Evolutionary conservation across 164 flowering plant species (phyloP).

Genomic region (Magnolia sinica): DNA sequence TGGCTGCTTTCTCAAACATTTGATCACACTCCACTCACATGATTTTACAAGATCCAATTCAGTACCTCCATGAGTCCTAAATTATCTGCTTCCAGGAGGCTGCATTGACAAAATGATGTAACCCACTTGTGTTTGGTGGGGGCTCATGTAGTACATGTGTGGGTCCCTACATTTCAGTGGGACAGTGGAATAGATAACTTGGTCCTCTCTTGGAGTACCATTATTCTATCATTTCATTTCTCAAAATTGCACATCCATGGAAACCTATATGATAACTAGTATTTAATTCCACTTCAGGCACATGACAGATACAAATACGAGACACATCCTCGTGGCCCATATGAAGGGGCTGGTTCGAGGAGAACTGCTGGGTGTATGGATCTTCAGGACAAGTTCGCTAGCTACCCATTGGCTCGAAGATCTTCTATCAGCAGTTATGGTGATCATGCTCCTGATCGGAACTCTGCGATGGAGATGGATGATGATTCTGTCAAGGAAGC

Average conservation of each 20-base stretch:
- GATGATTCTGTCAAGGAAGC: slow-evolving; percentile 3
- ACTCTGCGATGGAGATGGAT: slow-evolving; percentile 5
- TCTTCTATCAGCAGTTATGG: background rate
- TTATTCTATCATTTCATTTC: background rate
- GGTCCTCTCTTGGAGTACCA: background rate
- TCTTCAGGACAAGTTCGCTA: background rate
- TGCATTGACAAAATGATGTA: too few species aligned
- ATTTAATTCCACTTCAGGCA: slow-evolving; percentile 5
- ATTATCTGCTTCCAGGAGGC: too few species aligned
- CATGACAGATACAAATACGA: background rate
- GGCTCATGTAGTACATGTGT: background rate
- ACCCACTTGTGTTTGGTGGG: too few species aligned
- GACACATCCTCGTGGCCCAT: background rate
- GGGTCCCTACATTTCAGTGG: background rate
- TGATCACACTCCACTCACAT: background rate
- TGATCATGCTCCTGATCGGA: slow-evolving; percentile 3
- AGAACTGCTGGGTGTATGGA: background rate
- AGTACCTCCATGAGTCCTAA: too few species aligned
- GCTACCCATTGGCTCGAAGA: background rate
- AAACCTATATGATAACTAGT: background rate
- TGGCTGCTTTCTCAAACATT: background rate
- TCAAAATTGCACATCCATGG: background rate
- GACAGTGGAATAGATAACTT: background rate
- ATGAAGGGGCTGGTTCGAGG: background rate
- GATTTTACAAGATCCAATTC: too few species aligned